phyloP scores from a whole-genome alignment of 2,329 filamentous ascomycete genomes.

The Didymella glomerata region DNA sequence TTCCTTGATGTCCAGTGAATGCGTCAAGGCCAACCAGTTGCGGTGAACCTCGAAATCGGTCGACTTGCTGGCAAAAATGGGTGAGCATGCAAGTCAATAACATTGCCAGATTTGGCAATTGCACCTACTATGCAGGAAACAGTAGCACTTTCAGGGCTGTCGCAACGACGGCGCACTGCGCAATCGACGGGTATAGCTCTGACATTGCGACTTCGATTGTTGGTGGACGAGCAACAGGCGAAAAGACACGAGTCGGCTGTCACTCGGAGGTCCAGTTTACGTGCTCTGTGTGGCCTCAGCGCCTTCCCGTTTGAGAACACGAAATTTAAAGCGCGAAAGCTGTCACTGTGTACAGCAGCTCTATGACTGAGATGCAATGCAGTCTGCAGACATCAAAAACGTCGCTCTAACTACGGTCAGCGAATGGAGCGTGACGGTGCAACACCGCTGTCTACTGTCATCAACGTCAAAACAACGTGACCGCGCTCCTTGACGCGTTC shows the following conservation, averaged over 20 bases:
- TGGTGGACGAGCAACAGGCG: constrained; percentile 33
- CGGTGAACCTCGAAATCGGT: constrained; percentile 99
- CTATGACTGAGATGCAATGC: not conserved
- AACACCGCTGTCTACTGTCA: not conserved
- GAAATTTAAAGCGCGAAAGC: constrained; percentile 8
- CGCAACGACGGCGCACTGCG: constrained; percentile 85
- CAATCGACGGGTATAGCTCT: constrained; percentile 84
- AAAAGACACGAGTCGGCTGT: constrained; percentile 30
- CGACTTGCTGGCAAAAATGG: constrained; percentile 74
- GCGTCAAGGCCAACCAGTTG: constrained; percentile 96
- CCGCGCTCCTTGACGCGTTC: constrained; percentile 16
- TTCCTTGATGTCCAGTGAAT: constrained; percentile 83
- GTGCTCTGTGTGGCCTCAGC: constrained; percentile 24
- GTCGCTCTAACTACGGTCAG: not conserved
- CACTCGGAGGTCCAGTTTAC: constrained; percentile 23
- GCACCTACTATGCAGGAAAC: constrained; percentile 89
- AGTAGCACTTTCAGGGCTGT: constrained; percentile 90
- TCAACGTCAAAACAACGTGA: constrained; percentile 11
- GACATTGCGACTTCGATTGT: constrained; percentile 64
- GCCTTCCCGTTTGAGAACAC: constrained; percentile 11
- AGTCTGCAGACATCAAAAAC: not conserved
- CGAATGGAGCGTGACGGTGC: not conserved
- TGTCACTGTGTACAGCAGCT: constrained; percentile 10
- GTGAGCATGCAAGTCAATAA: constrained; percentile 33
- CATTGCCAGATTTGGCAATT: constrained; percentile 20